Base-by-base conservation (phyloP, 768 basidiomycete genomes). In the Rhizopogon sp. region DNA sequence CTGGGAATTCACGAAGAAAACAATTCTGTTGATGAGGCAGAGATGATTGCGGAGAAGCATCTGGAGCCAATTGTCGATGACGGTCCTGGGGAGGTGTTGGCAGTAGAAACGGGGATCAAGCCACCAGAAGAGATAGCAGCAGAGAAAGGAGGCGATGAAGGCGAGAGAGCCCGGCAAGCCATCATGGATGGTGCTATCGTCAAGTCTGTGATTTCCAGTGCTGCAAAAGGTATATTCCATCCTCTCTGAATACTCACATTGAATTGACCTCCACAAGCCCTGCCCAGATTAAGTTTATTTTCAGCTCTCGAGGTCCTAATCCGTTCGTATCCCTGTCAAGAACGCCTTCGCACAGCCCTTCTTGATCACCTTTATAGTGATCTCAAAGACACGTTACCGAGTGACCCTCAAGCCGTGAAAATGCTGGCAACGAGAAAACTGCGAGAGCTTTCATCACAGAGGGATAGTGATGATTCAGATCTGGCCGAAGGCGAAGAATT, bases 181-280 rank as follows among this genome's bases (percentile, higher is more conserved):
- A 83, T 93, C 64, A 78, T 93, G 77, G 74, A 84, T 50, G 92
- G 92, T 25, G 89, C 80, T 3, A 90, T 93, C 61, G 88, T 90
- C 39, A 84, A 81, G 65, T 78, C 84, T 43, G 90, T 90, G n/a
- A 81, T 93, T 47, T 72, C 76, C 17, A 87, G 79, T 59, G 93
- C 93, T 31, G 80, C 77, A 10, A 76, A 87, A 81, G 88, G 93
- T 86, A 66, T 56, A 67, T 69, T 51, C 60, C 31, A 39, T 55
- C 6, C 41, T 52, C 52, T 58, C 43, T 6, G 16, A 51, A 58
- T 6, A 51, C 53, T 55, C 41, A 52, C 49, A 52, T 51, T 50
- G 20, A 57, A 31, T n/a, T 47, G 50, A 41, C 17, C 43, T 59
- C 56, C 54, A 37, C 35, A 56, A 76, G 79, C 75, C 16, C 54